Evolutionary conservation across 2,329 filamentous ascomycete species (phyloP).

Genomic region (Aspergillus sp.): DNA sequence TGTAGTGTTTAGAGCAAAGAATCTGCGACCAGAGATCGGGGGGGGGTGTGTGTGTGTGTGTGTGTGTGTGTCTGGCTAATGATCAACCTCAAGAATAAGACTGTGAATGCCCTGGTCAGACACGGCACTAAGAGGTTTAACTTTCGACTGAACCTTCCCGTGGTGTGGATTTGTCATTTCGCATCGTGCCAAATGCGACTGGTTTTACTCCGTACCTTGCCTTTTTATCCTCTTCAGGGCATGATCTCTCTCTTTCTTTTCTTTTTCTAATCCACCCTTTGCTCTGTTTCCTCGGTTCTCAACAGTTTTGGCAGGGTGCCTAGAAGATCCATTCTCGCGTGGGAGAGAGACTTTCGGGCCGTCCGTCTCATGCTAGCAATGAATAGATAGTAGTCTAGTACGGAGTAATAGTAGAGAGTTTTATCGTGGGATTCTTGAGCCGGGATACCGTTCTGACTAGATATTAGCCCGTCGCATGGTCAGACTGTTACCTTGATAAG

Average conservation of each 20-base stretch:
- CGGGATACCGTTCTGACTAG: neutral
- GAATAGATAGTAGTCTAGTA: neutral
- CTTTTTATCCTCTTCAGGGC: neutral
- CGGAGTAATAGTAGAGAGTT: neutral
- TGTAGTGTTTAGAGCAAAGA: neutral
- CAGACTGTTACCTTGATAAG: neutral
- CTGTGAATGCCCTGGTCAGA: neutral
- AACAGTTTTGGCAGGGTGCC: neutral
- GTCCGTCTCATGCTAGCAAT: conserved; percentile 4
- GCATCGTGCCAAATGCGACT: conserved; percentile 1
- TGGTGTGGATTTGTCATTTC: conserved; percentile 6
- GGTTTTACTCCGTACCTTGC: neutral
- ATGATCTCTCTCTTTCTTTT: neutral
- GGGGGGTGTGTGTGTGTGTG: neutral
- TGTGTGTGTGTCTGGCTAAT: neutral
- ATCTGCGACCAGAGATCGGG: neutral
- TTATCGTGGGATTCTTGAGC: neutral
- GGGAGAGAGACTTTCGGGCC: conserved; percentile 13
- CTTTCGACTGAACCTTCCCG: conserved; percentile 7
- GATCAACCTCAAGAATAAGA: neutral
- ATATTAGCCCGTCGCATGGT: neutral
- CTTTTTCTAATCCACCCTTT: neutral
- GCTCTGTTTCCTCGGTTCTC: neutral
- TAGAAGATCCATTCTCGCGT: conserved; percentile 19
- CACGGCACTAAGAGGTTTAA: neutral